These are phyloP conservation scores for Saraca asoca DNA, from an alignment of 331 rosid species.

Conservation along the genomic window DNA sequence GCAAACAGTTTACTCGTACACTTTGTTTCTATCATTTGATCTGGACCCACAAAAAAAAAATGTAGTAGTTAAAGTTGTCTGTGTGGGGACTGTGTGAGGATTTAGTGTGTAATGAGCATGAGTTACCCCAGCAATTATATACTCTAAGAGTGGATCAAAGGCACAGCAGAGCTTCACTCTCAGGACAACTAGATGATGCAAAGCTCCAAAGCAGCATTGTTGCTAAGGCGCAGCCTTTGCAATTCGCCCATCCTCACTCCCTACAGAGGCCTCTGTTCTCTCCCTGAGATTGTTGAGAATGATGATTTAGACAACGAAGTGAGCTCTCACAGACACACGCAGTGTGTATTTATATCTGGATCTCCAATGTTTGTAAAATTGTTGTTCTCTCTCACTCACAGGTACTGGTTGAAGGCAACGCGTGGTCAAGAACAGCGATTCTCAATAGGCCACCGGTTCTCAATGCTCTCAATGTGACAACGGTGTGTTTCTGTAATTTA, in stretches of 20 bases:
- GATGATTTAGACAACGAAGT: slow-evolving; percentile 48
- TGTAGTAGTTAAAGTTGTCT: no score
- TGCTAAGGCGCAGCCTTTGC: slow-evolving; percentile 30
- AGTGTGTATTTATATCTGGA: background rate
- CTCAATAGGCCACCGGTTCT: slow-evolving; percentile 79
- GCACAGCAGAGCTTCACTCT: no score
- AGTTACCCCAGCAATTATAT: no score
- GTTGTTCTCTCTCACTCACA: slow-evolving; percentile 19
- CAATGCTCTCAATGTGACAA: slow-evolving; percentile 61
- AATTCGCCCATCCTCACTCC: slow-evolving; percentile 20
- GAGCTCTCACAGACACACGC: background rate
- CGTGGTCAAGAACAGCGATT: slow-evolving; percentile 67
- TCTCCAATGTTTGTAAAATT: background rate
- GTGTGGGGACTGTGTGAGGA: no score
- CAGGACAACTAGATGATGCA: slow-evolving; percentile 19
- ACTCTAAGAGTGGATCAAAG: no score
- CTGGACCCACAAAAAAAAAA: no score
- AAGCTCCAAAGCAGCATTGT: slow-evolving; percentile 41
- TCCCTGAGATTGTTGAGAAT: slow-evolving; percentile 26
- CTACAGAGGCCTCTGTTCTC: slow-evolving; percentile 42
- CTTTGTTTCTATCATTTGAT: no score
- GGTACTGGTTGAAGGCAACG: slow-evolving; percentile 69
- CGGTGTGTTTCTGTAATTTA: slow-evolving; percentile 43
- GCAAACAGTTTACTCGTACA: no score
- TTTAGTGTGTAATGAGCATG: no score